These are phyloP conservation scores for Lignosus rhinocerotis DNA, from an alignment of 1,284 basidiomycete genomes.

Conservation along the genomic window DNA sequence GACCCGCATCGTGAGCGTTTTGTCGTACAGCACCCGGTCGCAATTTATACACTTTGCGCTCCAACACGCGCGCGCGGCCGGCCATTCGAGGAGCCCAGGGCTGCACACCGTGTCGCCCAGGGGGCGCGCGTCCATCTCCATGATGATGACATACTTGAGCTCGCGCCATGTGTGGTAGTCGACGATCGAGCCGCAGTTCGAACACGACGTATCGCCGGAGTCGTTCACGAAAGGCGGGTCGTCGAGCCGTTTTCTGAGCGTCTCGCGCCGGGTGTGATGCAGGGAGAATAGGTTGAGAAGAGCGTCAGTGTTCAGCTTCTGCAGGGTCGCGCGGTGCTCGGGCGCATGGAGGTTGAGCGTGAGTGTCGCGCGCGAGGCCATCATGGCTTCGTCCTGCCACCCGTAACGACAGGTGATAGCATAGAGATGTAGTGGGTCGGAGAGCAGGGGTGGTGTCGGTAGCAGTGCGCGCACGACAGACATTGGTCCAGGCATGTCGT, in stretches of 20 bases:
- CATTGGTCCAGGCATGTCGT: constrained; percentile 63
- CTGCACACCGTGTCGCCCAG: constrained; percentile 56
- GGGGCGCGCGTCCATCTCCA: constrained; percentile 59
- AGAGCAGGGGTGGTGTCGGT: constrained; percentile 47
- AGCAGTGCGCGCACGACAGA: constrained; percentile 56
- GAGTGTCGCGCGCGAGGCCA: constrained; percentile 45
- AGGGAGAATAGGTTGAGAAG: constrained; percentile 53
- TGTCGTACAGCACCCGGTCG: constrained; percentile 55
- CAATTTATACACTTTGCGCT: constrained; percentile 53
- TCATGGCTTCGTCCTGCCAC: constrained; percentile 54
- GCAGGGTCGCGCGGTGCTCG: constrained; percentile 44
- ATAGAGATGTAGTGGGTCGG: constrained; percentile 57
- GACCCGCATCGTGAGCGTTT: constrained; percentile 50
- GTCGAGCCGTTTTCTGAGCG: constrained; percentile 48
- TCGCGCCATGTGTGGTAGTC: constrained; percentile 66
- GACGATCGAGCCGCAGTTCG: constrained; percentile 46
- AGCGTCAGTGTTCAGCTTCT: constrained; percentile 49
- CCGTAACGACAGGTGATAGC: constrained; percentile 55
- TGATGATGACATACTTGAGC: constrained; percentile 53
- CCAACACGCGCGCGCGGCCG: constrained; percentile 60
- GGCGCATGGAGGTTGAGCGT: constrained; percentile 49
- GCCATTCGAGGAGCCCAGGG: constrained; percentile 51
- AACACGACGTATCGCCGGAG: constrained; percentile 40
- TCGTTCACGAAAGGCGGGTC: constrained; percentile 61
- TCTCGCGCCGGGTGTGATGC: constrained; percentile 50